phyloP scores from a whole-genome alignment of 371 early-diverging fungal species.

The Actinomortierella wolfii region DNA sequence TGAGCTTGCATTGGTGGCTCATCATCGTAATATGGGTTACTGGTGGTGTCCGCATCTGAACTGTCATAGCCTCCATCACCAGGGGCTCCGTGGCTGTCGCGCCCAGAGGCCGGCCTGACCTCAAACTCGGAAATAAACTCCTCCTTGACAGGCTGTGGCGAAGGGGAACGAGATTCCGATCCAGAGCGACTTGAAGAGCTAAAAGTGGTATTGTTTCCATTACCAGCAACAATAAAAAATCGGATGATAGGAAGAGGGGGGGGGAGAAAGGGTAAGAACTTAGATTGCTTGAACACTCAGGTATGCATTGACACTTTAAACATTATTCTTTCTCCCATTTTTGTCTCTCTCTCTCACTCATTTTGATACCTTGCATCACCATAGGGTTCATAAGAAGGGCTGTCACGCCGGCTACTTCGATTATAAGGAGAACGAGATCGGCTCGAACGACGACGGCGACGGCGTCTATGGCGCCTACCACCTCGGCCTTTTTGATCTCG shows the following conservation, averaged over 20 bases:
- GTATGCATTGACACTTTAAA: too few relatives aligned
- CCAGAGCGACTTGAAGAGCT: conserved; percentile 24
- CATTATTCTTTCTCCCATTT: neutral
- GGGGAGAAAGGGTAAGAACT: too few relatives aligned
- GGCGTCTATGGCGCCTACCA: conserved; percentile 8
- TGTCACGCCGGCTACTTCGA: conserved; percentile 13
- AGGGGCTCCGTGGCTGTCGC: neutral
- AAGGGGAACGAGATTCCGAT: conserved; percentile 11
- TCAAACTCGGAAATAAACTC: conserved; percentile 29
- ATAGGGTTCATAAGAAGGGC: conserved; percentile 38
- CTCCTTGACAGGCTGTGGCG: conserved; percentile 12
- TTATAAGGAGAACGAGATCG: neutral
- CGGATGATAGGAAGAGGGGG: too few relatives aligned
- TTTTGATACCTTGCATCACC: conserved; percentile 1
- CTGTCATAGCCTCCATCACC: neutral
- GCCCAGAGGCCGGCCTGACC: neutral
- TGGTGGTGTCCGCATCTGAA: too few relatives aligned
- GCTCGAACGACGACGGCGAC: neutral
- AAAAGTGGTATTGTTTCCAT: conserved; percentile 1
- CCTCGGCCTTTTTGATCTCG: neutral
- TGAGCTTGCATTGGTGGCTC: too few relatives aligned
- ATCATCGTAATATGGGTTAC: too few relatives aligned
- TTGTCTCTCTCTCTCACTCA: neutral
- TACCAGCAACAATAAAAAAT: neutral
- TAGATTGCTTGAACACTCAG: too few relatives aligned